Evolutionary conservation across 768 basidiomycete genomes (phyloP).

Genomic region (Lactarius pseudohatsudake): DNA sequence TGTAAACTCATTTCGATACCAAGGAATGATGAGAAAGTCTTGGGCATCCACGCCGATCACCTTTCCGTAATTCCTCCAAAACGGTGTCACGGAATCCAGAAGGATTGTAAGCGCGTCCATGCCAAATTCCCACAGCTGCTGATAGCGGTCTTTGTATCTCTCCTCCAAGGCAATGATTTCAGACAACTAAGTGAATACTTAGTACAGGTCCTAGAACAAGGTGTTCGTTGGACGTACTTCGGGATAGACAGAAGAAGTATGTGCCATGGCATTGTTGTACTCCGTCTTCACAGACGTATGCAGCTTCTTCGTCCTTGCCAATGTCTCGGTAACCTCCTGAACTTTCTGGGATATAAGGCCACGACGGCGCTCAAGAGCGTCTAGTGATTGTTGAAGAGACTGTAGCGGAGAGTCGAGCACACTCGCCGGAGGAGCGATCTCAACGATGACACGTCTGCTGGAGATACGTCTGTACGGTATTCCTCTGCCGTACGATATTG

Average conservation of each 20-base stretch:
- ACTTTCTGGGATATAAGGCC: constrained; percentile 47
- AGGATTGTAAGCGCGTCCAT: constrained; percentile 76
- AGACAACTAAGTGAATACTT: constrained; percentile 51
- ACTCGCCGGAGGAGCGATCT: constrained; percentile 39
- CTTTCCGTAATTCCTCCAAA: constrained; percentile 81
- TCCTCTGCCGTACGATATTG: constrained; percentile 61
- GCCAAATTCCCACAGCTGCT: constrained; percentile 79
- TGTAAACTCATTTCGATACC: constrained; percentile 83
- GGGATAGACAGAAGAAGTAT: constrained; percentile 76
- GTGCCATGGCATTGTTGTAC: constrained; percentile 62
- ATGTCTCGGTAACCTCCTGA: constrained; percentile 46
- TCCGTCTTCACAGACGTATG: constrained; percentile 59
- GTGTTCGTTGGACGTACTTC: constrained; percentile 47
- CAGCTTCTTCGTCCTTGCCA: constrained; percentile 53
- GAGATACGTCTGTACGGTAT: constrained; percentile 33
- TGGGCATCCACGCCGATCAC: constrained; percentile 78
- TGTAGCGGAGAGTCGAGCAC: constrained; percentile 52
- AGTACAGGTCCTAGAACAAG: constrained; percentile 11
- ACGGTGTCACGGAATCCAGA: constrained; percentile 72
- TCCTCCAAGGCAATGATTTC: constrained; percentile 70
- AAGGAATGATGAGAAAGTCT: constrained; percentile 78
- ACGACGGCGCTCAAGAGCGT: constrained; percentile 49
- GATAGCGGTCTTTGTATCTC: constrained; percentile 76
- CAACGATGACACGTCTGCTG: constrained; percentile 7
- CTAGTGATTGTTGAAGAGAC: constrained; percentile 49